Evolutionary conservation across 2,329 filamentous ascomycete species (phyloP).

Genomic region (Stenocarpella maydis): DNA sequence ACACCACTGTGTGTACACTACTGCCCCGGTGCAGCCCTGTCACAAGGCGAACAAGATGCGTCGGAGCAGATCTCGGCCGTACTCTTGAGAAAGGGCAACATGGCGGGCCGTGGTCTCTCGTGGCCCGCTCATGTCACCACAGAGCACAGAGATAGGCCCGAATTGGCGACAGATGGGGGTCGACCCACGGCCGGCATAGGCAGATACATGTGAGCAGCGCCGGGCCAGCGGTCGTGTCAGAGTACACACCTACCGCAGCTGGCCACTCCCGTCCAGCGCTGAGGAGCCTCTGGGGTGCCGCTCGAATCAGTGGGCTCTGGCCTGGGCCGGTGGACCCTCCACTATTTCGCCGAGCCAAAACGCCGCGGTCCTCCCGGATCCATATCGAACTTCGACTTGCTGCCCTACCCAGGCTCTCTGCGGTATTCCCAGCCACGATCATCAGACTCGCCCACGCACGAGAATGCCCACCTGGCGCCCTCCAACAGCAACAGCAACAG

Average conservation of each 20-base stretch:
- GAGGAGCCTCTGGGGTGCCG: constrained; percentile 21
- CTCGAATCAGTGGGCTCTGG: constrained; percentile 39
- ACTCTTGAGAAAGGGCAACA: constrained; percentile 26
- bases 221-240: too few species aligned
- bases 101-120: constrained; percentile 27
- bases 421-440: constrained; percentile 12
- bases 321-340: constrained; percentile 49
- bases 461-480: too few species aligned
- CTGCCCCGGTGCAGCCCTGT: constrained; percentile 23
- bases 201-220: constrained; percentile 1
- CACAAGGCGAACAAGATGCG: constrained; percentile 27
- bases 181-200: constrained; percentile 28
- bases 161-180: constrained; percentile 29
- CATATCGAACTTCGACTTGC: constrained; percentile 38
- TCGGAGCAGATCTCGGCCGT: constrained; percentile 37
- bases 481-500: too few species aligned
- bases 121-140: constrained; percentile 31
- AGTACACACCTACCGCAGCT: constrained; percentile 20
- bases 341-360: constrained; percentile 67
- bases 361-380: constrained; percentile 57
- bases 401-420: constrained; percentile 13
- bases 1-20: too few species aligned
- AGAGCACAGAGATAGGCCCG: constrained; percentile 31
- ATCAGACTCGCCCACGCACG: not conserved
- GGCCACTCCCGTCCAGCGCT: not conserved